These are phyloP conservation scores for Melaleuca alternifolia DNA, from an alignment of 345 rosid species.

Conservation along the genomic window DNA sequence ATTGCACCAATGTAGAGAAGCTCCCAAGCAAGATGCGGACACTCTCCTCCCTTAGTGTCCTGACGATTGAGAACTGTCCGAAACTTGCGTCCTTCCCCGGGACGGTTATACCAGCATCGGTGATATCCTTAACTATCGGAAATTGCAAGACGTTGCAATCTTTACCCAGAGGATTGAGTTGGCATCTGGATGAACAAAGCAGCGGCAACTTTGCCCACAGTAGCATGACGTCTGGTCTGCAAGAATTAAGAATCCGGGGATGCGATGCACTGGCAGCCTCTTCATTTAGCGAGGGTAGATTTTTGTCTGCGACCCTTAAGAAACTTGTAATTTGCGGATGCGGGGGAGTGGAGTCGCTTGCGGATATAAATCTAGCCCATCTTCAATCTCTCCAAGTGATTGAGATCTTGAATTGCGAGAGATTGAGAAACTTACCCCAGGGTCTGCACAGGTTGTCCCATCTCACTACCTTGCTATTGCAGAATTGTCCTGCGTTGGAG, in stretches of 20 bases:
- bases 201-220: no score
- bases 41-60: rapidly evolving
- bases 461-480: rapidly evolving
- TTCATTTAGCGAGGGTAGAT: background rate
- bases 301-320: background rate
- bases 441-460: background rate
- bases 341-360: background rate
- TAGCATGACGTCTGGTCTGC: no score
- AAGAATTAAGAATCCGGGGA: no score
- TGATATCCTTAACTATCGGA: background rate
- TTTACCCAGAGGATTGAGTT: background rate
- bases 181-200: no score
- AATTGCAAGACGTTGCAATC: background rate
- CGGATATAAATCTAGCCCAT: background rate
- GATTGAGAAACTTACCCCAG: background rate
- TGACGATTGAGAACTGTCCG: rapidly evolving
- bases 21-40: background rate
- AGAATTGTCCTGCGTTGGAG: rapidly evolving
- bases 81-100: background rate
- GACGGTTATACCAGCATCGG: rapidly evolving
- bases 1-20: background rate
- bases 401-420: rapidly evolving
- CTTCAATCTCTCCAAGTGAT: background rate
- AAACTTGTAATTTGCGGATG: rapidly evolving
- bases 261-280: no score